A percentile compares a stretch with the other conserved stretches of the same genome.
Conservation (phyloP, 2,329 filamentous ascomycete genomes). For the Diaporthe destruens region DNA sequence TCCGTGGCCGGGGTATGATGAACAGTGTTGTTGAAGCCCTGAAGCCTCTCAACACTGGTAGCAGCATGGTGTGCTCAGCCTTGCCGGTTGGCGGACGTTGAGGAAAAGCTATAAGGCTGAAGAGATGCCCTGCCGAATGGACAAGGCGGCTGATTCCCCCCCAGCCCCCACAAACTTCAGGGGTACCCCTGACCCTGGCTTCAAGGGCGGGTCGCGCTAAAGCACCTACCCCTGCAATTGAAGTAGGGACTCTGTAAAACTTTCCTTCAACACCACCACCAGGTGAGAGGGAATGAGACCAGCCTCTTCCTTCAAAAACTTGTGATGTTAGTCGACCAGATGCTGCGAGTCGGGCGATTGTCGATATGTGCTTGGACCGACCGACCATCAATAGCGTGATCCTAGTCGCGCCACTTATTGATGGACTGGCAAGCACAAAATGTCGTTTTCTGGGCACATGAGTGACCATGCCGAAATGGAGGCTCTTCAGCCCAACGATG, state of each 20-base stretch:
- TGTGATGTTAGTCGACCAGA: not conserved
- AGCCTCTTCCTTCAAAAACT: not conserved
- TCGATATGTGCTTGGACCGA: not conserved
- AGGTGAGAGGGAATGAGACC: not conserved
- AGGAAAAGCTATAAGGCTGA: constrained; percentile 34
- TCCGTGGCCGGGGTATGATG: constrained; percentile 12
- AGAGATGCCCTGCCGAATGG: not conserved
- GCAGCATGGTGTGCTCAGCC: constrained; percentile 41
- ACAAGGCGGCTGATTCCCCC: not conserved
- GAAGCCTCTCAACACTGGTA: constrained; percentile 29
- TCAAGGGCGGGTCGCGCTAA: constrained; percentile 13
- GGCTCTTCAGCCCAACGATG: not conserved
- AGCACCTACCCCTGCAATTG: constrained; percentile 21
- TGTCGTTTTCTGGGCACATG: not conserved
- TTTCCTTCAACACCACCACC: constrained; percentile 1
- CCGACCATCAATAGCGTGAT: constrained; percentile 5
- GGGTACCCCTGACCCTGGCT: constrained; percentile 8
- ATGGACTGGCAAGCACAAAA: constrained; percentile 20
- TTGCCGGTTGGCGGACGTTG: constrained; percentile 33
- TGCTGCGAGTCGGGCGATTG: not conserved
- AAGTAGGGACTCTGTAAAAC: constrained; percentile 9
- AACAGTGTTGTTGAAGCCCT: constrained; percentile 7
- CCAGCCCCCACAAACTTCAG: not conserved
- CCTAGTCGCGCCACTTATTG: not conserved
- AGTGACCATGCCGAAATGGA: constrained; percentile 9